Percentiles rank a stretch among this genome's conserved stretches.
These are phyloP conservation scores for Lagenidium giganteum DNA, from an alignment of 352 stramenopile genomes.

Conservation along the genomic window DNA sequence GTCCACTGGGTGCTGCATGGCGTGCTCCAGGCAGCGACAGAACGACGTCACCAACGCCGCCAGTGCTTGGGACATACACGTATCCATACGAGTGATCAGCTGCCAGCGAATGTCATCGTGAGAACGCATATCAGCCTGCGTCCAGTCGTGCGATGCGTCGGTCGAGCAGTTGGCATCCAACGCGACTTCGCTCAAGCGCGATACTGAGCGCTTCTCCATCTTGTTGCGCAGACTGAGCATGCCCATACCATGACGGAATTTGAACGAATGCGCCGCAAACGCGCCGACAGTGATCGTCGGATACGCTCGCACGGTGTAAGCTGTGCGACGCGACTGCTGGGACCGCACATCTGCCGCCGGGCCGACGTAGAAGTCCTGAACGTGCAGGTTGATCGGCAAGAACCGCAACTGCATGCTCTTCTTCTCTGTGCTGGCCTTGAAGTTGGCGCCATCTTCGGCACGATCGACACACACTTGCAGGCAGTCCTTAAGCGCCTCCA, in stretches of 20 bases:
- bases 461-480: constrained; percentile 63
- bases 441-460: constrained; percentile 65
- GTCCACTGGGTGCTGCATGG: constrained; percentile 59
- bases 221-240: constrained; percentile 60
- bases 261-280: constrained; percentile 78
- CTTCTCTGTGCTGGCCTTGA: constrained; percentile 82
- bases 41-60: constrained; percentile 71
- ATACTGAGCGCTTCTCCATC: constrained; percentile 53
- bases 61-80: constrained; percentile 75
- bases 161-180: constrained; percentile 19
- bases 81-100: constrained; percentile 69
- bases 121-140: constrained; percentile 28
- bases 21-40: constrained; percentile 60
- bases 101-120: constrained; percentile 74
- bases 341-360: constrained; percentile 60
- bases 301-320: constrained; percentile 55
- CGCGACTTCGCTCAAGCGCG: constrained; percentile 37
- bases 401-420: constrained; percentile 72
- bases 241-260: constrained; percentile 72
- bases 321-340: constrained; percentile 55
- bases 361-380: constrained; percentile 84
- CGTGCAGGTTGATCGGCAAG: constrained; percentile 76
- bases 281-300: constrained; percentile 70
- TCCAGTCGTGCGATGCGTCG: constrained; percentile 44
- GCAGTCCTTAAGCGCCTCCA: constrained; percentile 63